phyloP scores from a whole-genome alignment of 345 rosid genomes.

The Cardamine chenopodiifolia region DNA sequence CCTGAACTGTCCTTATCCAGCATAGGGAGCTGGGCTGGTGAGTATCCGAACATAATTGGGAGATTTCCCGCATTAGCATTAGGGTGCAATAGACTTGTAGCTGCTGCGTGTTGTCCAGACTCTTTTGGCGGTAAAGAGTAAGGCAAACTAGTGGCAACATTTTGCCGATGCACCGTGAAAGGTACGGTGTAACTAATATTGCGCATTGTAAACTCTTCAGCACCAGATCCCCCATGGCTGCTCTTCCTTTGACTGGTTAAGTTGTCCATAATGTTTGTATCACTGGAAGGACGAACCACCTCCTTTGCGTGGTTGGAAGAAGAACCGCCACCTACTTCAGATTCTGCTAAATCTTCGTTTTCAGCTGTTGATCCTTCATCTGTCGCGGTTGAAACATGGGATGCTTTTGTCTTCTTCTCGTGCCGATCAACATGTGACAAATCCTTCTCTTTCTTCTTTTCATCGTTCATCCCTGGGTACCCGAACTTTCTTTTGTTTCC shows the following conservation, averaged over 20 bases:
- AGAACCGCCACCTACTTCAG: constrained; percentile 82
- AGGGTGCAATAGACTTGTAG: constrained; percentile 52
- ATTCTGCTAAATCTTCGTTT: constrained; percentile 94
- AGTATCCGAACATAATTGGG: constrained; percentile 76
- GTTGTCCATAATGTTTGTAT: constrained; percentile 47
- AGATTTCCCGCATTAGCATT: constrained; percentile 60
- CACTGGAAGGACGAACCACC: constrained; percentile 48
- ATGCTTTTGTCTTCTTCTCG: constrained; percentile 58
- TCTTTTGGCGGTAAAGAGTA: constrained; percentile 53
- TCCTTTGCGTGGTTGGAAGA: constrained; percentile 70
- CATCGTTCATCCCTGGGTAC: constrained; percentile 58
- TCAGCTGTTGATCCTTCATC: constrained; percentile 93
- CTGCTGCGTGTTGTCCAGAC: constrained; percentile 47
- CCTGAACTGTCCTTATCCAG: constrained; percentile 81
- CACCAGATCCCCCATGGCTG: constrained; percentile 36
- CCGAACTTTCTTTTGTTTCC: constrained; percentile 68
- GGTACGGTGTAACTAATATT: constrained; percentile 56
- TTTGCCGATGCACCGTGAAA: constrained; percentile 55
- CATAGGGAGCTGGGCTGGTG: constrained; percentile 78
- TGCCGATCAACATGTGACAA: constrained; percentile 48
- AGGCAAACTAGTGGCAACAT: constrained; percentile 48
- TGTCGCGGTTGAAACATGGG: constrained; percentile 74
- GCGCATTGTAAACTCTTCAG: constrained; percentile 61
- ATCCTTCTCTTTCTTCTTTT: constrained; percentile 67
- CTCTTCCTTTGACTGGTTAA: constrained; percentile 42